Evolutionary conservation across 495 filamentous ascomycete species (phyloP).

Genomic region (Penicillium canariense): DNA sequence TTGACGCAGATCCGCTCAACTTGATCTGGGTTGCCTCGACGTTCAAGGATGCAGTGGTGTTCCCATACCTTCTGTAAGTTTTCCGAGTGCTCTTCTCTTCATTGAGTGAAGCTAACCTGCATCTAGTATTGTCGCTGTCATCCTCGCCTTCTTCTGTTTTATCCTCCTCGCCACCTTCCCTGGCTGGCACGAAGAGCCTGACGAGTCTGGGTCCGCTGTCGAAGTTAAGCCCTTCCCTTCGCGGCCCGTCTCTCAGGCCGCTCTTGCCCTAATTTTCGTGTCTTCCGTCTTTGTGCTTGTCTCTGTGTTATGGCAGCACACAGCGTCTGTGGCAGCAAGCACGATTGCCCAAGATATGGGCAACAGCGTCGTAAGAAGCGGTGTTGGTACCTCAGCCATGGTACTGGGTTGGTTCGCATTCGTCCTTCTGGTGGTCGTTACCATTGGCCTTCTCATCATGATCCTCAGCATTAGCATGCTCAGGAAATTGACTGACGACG

Average conservation of each 20-base stretch:
- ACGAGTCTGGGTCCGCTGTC: constrained; percentile 51
- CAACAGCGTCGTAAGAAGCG: constrained; percentile 87
- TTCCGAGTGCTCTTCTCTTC: background rate
- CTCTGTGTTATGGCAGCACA: constrained; percentile 74
- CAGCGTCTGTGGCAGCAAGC: constrained; percentile 88
- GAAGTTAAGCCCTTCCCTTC: constrained; percentile 70
- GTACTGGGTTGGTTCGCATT: constrained; percentile 97
- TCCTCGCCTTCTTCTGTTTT: constrained; percentile 68
- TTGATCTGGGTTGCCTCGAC: constrained; percentile 69
- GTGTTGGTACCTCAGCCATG: constrained; percentile 90
- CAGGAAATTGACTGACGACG: constrained; percentile 52
- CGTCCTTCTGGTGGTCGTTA: constrained; percentile 84
- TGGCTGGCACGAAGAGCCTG: constrained; percentile 66
- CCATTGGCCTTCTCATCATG: constrained; percentile 93
- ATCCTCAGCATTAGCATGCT: constrained; percentile 82
- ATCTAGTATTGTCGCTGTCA: constrained; percentile 62
- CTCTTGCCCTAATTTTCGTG: constrained; percentile 66
- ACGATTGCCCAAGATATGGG: constrained; percentile 91
- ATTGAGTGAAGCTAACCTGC: constrained; percentile 4
- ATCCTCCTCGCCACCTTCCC: constrained; percentile 70
- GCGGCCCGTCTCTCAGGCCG: constrained; percentile 63
- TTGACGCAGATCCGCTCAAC: constrained; percentile 69
- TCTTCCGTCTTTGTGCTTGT: constrained; percentile 69
- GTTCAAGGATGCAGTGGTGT: constrained; percentile 71
- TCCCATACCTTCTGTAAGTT: constrained; percentile 66